Evolutionary conservation across 148 eudicot genomes (phyloP).

Genomic region (Linanthus parryae): DNA sequence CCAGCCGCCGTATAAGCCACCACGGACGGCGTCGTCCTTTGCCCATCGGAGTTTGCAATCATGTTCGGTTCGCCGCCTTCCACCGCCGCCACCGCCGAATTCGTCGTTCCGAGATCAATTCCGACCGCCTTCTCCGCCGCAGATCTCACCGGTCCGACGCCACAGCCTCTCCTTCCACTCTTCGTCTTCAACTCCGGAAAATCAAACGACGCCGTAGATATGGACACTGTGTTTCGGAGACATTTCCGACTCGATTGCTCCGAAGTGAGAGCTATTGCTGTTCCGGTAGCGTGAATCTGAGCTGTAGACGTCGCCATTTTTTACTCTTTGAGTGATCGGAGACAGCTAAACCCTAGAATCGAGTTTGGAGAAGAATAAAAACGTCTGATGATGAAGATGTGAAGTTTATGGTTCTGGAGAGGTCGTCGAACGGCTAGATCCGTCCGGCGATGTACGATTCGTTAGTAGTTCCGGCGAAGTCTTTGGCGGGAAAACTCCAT

Average conservation of each 20-base stretch:
- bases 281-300: conserved; percentile 35
- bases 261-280: neutral
- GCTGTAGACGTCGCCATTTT: conserved; percentile 32
- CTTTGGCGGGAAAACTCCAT: no score
- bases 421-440: no score
- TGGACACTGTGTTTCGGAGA: no score
- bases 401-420: no score
- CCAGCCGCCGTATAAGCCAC: conserved; percentile 58
- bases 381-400: no score
- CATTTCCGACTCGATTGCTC: no score
- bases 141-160: conserved; percentile 16
- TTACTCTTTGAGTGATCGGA: no score
- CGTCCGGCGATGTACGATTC: no score
- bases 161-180: neutral
- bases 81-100: conserved; percentile 78
- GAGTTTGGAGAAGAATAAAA: no score
- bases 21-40: conserved; percentile 69
- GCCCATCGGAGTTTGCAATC: conserved; percentile 57
- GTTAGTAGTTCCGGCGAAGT: no score
- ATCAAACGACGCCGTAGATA: conserved; percentile 8
- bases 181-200: conserved; percentile 8
- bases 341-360: conserved; percentile 10
- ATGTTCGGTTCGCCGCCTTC: conserved; percentile 73
- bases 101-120: conserved; percentile 65
- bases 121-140: conserved; percentile 67